Percentiles rank a stretch among this genome's conserved stretches.
Conservation (phyloP, 176 grass and related monocot species). For the Cenchrus fungigraminus region DNA sequence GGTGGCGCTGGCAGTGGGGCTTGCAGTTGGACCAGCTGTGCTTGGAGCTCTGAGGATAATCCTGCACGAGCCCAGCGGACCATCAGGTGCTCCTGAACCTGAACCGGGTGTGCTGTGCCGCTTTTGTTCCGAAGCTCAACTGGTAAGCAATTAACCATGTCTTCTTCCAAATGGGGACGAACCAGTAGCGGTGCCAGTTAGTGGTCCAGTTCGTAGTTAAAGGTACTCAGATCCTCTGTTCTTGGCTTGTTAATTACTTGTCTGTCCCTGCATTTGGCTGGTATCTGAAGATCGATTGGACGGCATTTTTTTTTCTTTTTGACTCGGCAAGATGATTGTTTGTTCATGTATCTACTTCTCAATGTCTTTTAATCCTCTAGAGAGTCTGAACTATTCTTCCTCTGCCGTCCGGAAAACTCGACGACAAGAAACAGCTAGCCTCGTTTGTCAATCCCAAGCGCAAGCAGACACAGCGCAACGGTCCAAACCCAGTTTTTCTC, state of each 20-base stretch:
- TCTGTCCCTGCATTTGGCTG: background rate
- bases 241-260: background rate
- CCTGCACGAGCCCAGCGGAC: background rate
- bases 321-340: background rate
- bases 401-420: constrained; percentile 27
- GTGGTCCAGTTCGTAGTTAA: background rate
- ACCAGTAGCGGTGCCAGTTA: background rate
- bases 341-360: background rate
- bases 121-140: background rate
- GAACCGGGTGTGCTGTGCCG: background rate
- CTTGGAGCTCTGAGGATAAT: background rate
- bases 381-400: background rate
- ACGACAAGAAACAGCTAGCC: background rate
- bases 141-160: background rate
- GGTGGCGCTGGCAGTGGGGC: background rate
- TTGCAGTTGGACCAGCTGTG: background rate
- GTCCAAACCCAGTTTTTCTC: background rate
- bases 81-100: background rate
- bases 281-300: background rate
- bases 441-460: background rate
- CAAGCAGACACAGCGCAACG: background rate
- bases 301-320: background rate
- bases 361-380: background rate
- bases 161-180: background rate
- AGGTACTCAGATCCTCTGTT: background rate